phyloP scores from a whole-genome alignment of 2,329 filamentous ascomycete species.

The Botrytis tulipae region DNA sequence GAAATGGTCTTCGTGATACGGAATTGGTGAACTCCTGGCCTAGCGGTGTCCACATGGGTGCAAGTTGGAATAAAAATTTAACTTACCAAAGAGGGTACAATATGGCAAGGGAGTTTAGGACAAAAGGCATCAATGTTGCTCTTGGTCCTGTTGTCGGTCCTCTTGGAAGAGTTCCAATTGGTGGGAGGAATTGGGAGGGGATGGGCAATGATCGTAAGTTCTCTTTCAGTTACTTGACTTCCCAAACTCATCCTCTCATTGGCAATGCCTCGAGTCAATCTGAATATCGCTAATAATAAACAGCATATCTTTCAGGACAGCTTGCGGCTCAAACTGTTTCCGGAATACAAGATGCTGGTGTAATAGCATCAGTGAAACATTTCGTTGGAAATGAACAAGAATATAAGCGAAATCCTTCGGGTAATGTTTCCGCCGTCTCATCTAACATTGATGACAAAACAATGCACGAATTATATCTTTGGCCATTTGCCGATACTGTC shows the following conservation, averaged over 20 bases:
- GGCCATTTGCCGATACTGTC: conserved; percentile 82
- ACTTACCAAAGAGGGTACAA: not conserved
- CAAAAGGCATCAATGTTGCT: not conserved
- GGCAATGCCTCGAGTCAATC: not conserved
- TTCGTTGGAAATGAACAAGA: conserved; percentile 79
- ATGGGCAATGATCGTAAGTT: conserved; percentile 37
- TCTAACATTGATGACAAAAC: conserved; percentile 76
- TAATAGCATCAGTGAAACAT: conserved; percentile 35
- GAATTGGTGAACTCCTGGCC: not conserved
- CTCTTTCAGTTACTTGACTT: not conserved
- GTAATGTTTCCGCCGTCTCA: conserved; percentile 47
- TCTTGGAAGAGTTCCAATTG: conserved; percentile 63
- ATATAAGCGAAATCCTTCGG: conserved; percentile 43
- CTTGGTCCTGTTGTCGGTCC: conserved; percentile 54
- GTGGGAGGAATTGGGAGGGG: conserved; percentile 68
- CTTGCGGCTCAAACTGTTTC: conserved; percentile 31
- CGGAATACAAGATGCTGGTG: conserved; percentile 32
- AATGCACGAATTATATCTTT: conserved; percentile 75
- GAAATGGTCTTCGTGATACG: not conserved
- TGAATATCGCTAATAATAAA: not conserved
- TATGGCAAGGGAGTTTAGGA: not conserved
- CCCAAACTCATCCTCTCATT: not conserved
- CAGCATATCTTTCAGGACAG: conserved; percentile 61
- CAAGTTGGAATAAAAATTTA: not conserved
- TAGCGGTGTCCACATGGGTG: not conserved